Conservation (phyloP, 1,139 yeast species). For the Candida sanyaensis region DNA sequence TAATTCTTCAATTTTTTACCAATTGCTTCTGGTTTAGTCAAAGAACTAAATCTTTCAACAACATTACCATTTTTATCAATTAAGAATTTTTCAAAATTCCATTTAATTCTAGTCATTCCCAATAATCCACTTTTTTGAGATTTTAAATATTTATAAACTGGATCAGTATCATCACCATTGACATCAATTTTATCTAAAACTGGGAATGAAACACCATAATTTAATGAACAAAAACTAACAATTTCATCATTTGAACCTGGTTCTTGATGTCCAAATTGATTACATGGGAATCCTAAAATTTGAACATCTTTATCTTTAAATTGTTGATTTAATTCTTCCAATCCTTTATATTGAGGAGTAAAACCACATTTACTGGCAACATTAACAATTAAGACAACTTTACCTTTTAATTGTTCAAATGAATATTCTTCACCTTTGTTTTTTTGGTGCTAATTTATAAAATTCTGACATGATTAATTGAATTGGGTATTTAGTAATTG, state of each 20-base stretch:
- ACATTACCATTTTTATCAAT: constrained; percentile 48
- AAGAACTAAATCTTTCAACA: constrained; percentile 43
- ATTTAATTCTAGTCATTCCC: constrained; percentile 48
- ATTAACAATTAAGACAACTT: constrained; percentile 88
- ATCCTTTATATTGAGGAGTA: constrained; percentile 77
- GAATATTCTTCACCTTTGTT: constrained; percentile 63
- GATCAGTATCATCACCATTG: constrained; percentile 79
- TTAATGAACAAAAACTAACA: constrained; percentile 39
- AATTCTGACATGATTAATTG: constrained; percentile 39
- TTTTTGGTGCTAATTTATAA: constrained; percentile 43
- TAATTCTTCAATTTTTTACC: constrained; percentile 39
- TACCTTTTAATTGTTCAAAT: constrained; percentile 74
- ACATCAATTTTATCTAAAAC: constrained; percentile 85
- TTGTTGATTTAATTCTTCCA: constrained; percentile 80
- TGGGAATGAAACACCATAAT: constrained; percentile 76
- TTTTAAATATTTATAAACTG: constrained; percentile 80
- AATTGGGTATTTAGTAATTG: background rate
- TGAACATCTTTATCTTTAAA: constrained; percentile 66
- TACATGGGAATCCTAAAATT: constrained; percentile 85
- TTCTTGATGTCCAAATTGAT: constrained; percentile 64
- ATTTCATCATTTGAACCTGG: constrained; percentile 46
- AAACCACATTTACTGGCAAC: constrained; percentile 93
- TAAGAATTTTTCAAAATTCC: constrained; percentile 55
- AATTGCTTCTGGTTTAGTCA: constrained; percentile 43
- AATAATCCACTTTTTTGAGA: constrained; percentile 42